Evolutionary conservation across 78 protist species (phyloP), one percentile per base, ranked within the genome.

Genomic region (Dictyostelium purpureum): DNA sequence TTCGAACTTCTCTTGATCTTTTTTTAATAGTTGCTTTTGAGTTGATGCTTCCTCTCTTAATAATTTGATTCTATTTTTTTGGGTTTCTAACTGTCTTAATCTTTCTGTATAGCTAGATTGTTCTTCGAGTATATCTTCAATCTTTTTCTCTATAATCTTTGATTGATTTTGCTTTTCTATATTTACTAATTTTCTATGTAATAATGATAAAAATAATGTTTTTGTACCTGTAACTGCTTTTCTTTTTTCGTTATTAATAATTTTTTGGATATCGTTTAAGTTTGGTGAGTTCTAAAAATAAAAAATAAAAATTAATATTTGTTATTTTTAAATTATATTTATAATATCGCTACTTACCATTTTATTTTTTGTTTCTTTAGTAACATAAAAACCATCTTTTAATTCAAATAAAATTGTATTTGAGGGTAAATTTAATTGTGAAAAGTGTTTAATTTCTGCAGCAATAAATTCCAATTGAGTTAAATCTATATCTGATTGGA

Each of bases 311-410:
- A 42, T 45, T 49, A 37, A 11, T 35, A 69, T 45, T 28, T 31
- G 1, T 6, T 14, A 4, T 66, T 33, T 14, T 1, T 38, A 9
- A 65, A 2, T 6, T 43, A 40, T 31, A 21, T 6, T 37, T n/a
- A n/a, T 52, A 67, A n/a, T 51, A 10, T 31, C 2, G 4, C 11
- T 66, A 28, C 37, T 52, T 87, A 87, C 92, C 92, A 87, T 65
- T 87, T 87, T 40, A 12, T 3, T 54, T 65, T 88, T 79, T 16
- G 88, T 78, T 63, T 88, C 80, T 79, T 74, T 88, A 21, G 88
- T 70, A 38, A 88, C 77, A 79, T 88, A 88, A 54, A 71, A 57
- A 14, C 94, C 94, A 88, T 88, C 94, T 73, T 79, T 79, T 88
- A 88, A 47, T 71, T 88, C 88, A 77, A 88, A 88, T 14, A 88